phyloP scores from a whole-genome alignment of 495 filamentous ascomycete genomes.

The Aspergillus affinis region DNA sequence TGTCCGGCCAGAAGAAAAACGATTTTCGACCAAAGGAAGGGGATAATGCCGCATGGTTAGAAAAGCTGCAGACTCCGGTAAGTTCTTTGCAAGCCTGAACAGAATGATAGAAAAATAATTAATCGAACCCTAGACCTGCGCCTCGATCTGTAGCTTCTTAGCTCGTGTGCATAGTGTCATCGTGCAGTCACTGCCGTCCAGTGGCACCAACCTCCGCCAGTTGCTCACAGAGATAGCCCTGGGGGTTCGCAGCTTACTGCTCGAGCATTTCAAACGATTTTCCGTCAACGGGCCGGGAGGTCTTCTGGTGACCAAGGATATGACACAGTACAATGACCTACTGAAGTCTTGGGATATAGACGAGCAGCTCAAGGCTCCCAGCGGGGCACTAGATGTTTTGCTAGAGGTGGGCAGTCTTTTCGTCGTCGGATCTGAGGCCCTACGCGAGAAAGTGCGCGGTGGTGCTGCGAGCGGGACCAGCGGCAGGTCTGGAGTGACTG shows the following conservation, averaged over 20 bases:
- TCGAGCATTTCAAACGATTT: conserved; percentile 94
- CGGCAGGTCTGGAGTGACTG: conserved; percentile 20
- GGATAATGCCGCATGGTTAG: conserved; percentile 68
- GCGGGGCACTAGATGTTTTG: conserved; percentile 74
- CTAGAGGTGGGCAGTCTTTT: conserved; percentile 96
- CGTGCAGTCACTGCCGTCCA: conserved; percentile 67
- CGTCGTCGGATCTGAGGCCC: conserved; percentile 86
- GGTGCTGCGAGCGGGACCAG: conserved; percentile 33
- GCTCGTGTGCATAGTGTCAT: conserved; percentile 59
- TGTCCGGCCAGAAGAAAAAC: conserved; percentile 80
- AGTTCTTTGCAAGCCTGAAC: conserved; percentile 11
- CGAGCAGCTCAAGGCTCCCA: conserved; percentile 54
- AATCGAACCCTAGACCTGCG: conserved; percentile 58
- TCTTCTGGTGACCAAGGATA: conserved; percentile 93
- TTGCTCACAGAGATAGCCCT: conserved; percentile 85
- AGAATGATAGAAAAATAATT: too few species aligned
- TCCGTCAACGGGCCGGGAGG: conserved; percentile 87
- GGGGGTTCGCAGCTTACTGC: conserved; percentile 70
- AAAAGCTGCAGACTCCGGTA: conserved; percentile 77
- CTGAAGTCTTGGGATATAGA: conserved; percentile 79
- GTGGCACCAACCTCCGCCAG: conserved; percentile 68
- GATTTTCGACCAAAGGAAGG: conserved; percentile 92
- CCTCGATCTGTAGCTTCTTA: conserved; percentile 74
- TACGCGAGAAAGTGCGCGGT: conserved; percentile 74
- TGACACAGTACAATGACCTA: conserved; percentile 83